Percentiles rank a stretch among this genome's conserved stretches.
phyloP scores from a whole-genome alignment of 176 grass and related monocot genomes.

The Triticum turgidum region DNA sequence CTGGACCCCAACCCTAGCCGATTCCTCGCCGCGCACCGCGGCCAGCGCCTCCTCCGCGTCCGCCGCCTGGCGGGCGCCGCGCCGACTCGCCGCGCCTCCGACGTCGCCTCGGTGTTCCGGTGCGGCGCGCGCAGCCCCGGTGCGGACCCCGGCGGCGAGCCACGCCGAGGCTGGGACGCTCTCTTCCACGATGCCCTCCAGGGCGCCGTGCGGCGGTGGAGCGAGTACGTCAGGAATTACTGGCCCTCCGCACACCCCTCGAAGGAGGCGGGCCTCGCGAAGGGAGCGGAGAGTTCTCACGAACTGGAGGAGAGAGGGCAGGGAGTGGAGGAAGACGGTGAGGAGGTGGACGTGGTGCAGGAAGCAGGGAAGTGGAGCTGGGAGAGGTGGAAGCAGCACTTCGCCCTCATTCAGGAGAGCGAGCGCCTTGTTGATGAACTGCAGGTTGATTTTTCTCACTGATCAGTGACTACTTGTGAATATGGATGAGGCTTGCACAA shows the following conservation, averaged over 20 bases:
- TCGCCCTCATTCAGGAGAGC: slow-evolving; percentile 66
- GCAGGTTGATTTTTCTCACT: slow-evolving; percentile 47
- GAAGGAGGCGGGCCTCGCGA: slow-evolving; percentile 24
- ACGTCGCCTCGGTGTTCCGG: neutral
- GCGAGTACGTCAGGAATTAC: slow-evolving; percentile 56
- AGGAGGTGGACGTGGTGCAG: slow-evolving; percentile 26
- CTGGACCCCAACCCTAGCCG: slow-evolving; percentile 48
- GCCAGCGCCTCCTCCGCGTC: slow-evolving; percentile 38
- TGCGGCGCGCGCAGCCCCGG: slow-evolving; percentile 24
- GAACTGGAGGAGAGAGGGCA: slow-evolving; percentile 9
- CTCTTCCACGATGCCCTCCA: slow-evolving; percentile 60
- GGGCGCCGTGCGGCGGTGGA: slow-evolving; percentile 60
- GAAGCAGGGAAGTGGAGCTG: slow-evolving; percentile 72
- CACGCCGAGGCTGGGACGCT: slow-evolving; percentile 62
- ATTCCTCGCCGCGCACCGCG: slow-evolving; percentile 28
- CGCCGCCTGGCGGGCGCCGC: slow-evolving; percentile 30
- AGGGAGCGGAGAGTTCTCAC: neutral
- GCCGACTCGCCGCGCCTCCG: neutral
- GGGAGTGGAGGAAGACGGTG: slow-evolving; percentile 14
- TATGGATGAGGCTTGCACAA: neutral
- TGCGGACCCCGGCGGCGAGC: slow-evolving; percentile 37
- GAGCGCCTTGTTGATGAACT: slow-evolving; percentile 64
- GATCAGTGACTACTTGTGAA: neutral
- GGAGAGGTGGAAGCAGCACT: slow-evolving; percentile 83
- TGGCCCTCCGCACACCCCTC: slow-evolving; percentile 28